phyloP scores from a whole-genome alignment of 2,329 filamentous ascomycete species.

The Fusarium buharicum region DNA sequence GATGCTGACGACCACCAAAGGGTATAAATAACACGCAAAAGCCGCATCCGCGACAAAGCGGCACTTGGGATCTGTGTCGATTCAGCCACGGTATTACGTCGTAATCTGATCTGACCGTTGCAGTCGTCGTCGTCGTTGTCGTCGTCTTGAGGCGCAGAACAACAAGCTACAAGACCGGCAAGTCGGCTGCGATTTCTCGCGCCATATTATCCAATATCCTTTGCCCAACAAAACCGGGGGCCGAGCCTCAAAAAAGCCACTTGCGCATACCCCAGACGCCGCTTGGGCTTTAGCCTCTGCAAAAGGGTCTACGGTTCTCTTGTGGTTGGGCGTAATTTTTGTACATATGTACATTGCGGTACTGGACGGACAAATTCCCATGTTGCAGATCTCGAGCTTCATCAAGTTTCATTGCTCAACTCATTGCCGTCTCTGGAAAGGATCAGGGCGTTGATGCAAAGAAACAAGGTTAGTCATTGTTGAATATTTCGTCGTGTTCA shows the following conservation, averaged over 20 bases:
- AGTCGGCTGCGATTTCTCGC: too few species aligned
- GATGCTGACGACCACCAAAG: slow-evolving; percentile 22
- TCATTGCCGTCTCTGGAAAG: slow-evolving; percentile 8
- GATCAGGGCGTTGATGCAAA: slow-evolving; percentile 16
- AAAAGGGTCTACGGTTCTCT: too few species aligned
- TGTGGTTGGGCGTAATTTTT: too few species aligned
- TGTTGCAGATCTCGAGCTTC: slow-evolving; percentile 20
- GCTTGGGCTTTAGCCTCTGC: slow-evolving; percentile 3
- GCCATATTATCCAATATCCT: neutral
- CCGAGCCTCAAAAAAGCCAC: slow-evolving; percentile 33
- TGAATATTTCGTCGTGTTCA: neutral
- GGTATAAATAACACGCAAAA: slow-evolving; percentile 31
- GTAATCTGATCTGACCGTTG: slow-evolving; percentile 8
- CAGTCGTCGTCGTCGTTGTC: neutral
- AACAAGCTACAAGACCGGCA: neutral
- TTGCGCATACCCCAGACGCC: slow-evolving; percentile 28
- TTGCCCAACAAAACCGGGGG: slow-evolving; percentile 10
- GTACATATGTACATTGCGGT: slow-evolving; percentile 9
- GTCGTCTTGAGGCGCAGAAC: neutral
- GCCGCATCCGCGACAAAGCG: slow-evolving; percentile 10
- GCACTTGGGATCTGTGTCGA: slow-evolving; percentile 9
- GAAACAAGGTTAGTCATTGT: slow-evolving; percentile 7
- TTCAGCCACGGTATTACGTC: slow-evolving; percentile 25
- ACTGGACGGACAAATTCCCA: slow-evolving; percentile 13
- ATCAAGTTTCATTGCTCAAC: slow-evolving; percentile 20